Conservation (phyloP, 2,329 filamentous ascomycete genomes). For the Botrytis galanthina region DNA sequence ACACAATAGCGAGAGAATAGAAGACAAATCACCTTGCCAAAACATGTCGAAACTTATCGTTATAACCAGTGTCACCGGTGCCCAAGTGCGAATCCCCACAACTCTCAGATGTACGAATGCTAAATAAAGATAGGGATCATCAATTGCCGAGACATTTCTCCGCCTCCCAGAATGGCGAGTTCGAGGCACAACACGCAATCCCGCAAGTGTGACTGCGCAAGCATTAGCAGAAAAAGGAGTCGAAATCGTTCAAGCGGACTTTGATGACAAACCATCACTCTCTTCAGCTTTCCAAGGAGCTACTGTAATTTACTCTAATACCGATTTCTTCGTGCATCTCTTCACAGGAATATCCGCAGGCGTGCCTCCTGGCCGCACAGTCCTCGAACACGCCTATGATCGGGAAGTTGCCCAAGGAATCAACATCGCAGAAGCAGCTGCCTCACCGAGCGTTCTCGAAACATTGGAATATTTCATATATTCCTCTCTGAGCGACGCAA, state of each 20-base stretch:
- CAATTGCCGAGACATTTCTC: not conserved
- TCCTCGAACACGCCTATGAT: not conserved
- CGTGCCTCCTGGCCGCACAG: not conserved
- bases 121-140: not conserved
- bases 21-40: not conserved
- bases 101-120: not conserved
- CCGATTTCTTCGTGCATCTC: slow-evolving; percentile 42
- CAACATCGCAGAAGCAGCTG: not conserved
- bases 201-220: slow-evolving; percentile 40
- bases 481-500: not conserved
- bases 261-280: slow-evolving; percentile 43
- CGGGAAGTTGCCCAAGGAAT: not conserved
- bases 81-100: not conserved
- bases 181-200: slow-evolving; percentile 48
- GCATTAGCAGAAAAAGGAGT: slow-evolving; percentile 41
- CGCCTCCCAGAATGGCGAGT: slow-evolving; percentile 34
- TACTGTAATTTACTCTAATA: slow-evolving; percentile 52
- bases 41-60: slow-evolving; percentile 5
- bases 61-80: not conserved
- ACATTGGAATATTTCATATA: not conserved
- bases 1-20: not conserved
- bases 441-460: not conserved
- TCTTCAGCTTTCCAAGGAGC: slow-evolving; percentile 45
- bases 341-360: not conserved
- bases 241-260: slow-evolving; percentile 46